Evolutionary conservation across 495 filamentous ascomycete genomes (phyloP), one percentile per base, ranked within the genome.

Genomic region (Tuber indicum): DNA sequence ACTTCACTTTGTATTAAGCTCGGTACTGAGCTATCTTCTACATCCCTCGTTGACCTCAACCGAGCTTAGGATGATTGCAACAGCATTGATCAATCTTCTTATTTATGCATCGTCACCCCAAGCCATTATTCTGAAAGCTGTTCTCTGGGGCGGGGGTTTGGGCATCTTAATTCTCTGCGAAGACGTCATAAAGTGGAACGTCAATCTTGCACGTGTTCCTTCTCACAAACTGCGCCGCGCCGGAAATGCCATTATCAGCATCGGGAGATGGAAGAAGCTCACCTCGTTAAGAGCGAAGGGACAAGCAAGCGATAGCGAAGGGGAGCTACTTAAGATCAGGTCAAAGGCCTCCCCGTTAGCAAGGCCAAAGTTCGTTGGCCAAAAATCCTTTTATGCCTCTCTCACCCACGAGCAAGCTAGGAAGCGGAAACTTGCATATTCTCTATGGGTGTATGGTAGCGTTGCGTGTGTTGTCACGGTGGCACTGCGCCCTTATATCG

Each of bases 61-160:
- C 4, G 96, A 99, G 82, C 85, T 97, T 72, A 94, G 98, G 79
- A 87, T 98, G 23, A 88, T 98, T 66, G 94, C 94, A 36, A 88
- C 89, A 49, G 90, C 90, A 21, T 87, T 98, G 70, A 92, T 98
- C 81, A 93, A 98, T 84, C 84, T 98, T 66, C 86, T 94, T 58
- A 83, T 97, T 21, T 88, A 94, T 77, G 90, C 94, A 42, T 82
- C 84, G 16, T 97, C 95, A 14, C 94, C 96, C 1, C 96, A 98
- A 85, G 90, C 90, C 10, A 86, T 92, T 45, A 96, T 98, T 71
- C 85, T 98, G 9, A 92, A 92, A 84, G 89, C 91, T 14, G 82
- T 97, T 44, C 86, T 98, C 10, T 98, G 96, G 94, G 87, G 93
- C 49, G 96, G 96, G 42, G 94, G 94, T 43, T 84, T 98, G 71